Evolutionary conservation across 78 protist genomes (phyloP), one percentile per base, ranked within the genome.

Genomic region (Speleostelium caveatum): DNA sequence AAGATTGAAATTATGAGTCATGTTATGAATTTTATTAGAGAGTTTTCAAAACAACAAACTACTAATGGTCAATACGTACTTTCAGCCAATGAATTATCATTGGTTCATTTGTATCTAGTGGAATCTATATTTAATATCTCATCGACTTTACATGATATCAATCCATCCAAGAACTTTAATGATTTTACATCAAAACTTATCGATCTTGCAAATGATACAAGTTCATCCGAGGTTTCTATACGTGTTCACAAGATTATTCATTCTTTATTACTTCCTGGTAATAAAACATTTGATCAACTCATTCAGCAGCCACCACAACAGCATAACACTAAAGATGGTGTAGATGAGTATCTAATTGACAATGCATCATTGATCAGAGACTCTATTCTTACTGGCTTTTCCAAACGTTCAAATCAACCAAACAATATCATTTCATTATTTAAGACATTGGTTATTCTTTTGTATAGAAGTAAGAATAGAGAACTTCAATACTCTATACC

Each of bases 1-100:
- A 83, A 60, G 55, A 62, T 83, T 53, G 91, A 83, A n/a, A 71
- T 71, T n/a, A 83, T 83, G 91, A 58, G 22, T 22, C 67, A 69
- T 24, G 69, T 83, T 45, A 83, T 83, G 61, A 83, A 69, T 32
- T 21, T 30, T 0, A 14, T 69, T 0, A 35, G 79, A 30, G 79
- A 69, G 12, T 21, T 51, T 45, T 10, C 14, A 58, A 7, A 16
- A 58, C 14, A 16, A n/a, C 62, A 1, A 14, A 28, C 33, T 33
- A 35, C 59, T 21, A 26, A 45, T 14, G 6, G n/a, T 10, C 6
- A 6, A 45, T 10, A 6, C 6, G 10, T 14, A 14, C 6, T 14
- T 45, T 10, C 6, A 45, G 10, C 10, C 10, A 6, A 45, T 10
- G 53, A 10, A 45, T 14, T 45, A 10, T 14, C 6, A 14, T 6